Conservation (phyloP, 2,329 filamentous ascomycete species). For the Xylaria sp. region DNA sequence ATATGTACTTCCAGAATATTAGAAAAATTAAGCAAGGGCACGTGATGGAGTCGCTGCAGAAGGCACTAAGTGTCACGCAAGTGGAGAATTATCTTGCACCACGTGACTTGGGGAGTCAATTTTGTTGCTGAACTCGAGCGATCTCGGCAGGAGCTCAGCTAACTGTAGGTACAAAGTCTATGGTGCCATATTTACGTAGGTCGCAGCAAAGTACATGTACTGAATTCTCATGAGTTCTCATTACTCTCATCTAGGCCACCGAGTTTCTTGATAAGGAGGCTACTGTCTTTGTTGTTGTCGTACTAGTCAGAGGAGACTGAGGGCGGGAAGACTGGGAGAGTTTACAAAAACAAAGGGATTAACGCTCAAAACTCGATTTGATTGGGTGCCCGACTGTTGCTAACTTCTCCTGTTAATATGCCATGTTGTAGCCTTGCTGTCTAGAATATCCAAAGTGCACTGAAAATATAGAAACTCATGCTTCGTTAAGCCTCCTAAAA, state of each 20-base stretch:
- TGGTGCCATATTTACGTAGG: too few species aligned
- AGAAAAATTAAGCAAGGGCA: too few species aligned
- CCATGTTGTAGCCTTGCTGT: not conserved
- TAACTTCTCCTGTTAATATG: not conserved
- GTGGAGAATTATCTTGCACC: too few species aligned
- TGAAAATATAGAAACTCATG: not conserved
- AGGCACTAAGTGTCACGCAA: too few species aligned
- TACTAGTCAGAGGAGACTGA: not conserved
- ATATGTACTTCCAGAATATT: too few species aligned
- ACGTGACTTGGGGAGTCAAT: too few species aligned
- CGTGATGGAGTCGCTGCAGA: too few species aligned
- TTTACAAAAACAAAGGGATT: not conserved
- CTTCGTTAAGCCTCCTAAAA: constrained; percentile 1
- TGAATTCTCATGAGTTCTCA: not conserved
- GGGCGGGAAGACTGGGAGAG: not conserved
- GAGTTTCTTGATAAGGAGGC: not conserved
- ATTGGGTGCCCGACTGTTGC: not conserved
- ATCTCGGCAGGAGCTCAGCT: too few species aligned
- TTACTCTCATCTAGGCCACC: not conserved
- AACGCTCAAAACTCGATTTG: too few species aligned
- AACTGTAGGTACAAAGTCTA: too few species aligned
- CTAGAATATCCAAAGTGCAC: not conserved
- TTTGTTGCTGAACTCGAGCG: too few species aligned
- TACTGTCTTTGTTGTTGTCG: not conserved
- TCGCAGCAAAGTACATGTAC: too few species aligned